A percentile compares a stretch with the other conserved stretches of the same genome.
Evolutionary conservation across 169 alveolate genomes (phyloP).

Genomic region (Plasmodium chabaudi): DNA sequence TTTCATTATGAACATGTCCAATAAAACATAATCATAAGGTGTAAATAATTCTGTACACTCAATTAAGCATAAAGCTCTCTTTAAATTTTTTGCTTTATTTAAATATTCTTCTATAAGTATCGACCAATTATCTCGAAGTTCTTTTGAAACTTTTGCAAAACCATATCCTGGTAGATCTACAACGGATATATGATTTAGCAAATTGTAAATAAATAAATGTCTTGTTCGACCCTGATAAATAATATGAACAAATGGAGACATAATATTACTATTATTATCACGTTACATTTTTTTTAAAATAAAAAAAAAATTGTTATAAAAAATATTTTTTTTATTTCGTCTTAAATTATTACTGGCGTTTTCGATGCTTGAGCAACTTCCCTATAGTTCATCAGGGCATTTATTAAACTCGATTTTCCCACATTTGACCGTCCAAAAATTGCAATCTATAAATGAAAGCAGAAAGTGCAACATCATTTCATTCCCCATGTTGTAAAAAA

Average conservation of each 20-base stretch:
- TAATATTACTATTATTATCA: not conserved
- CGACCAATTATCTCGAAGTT: constrained; percentile 75
- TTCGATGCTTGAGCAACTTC: constrained; percentile 88
- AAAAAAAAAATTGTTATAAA: too few relatives aligned
- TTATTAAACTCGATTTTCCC: constrained; percentile 94
- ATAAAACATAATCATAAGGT: constrained; percentile 81
- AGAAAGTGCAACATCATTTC: not conserved
- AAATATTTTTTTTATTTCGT: not conserved
- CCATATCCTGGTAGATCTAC: constrained; percentile 93
- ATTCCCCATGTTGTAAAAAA: not conserved
- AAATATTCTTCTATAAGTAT: constrained; percentile 44
- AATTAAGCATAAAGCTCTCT: constrained; percentile 84
- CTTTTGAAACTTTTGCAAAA: constrained; percentile 84
- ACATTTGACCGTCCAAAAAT: constrained; percentile 94
- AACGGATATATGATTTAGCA: constrained; percentile 83
- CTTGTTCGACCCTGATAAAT: constrained; percentile 88
- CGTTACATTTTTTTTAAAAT: not conserved
- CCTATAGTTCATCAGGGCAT: constrained; percentile 88
- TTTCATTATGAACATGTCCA: constrained; percentile 86
- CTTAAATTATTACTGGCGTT: constrained; percentile 82
- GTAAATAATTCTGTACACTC: constrained; percentile 85
- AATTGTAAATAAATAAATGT: constrained; percentile 88
- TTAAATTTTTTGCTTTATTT: constrained; percentile 76
- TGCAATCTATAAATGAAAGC: constrained; percentile 85
- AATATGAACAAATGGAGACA: not conserved